A percentile compares a stretch with the other conserved stretches of the same genome.
phyloP scores from a whole-genome alignment of 495 filamentous ascomycete genomes.

The Rusavskia elegans region DNA sequence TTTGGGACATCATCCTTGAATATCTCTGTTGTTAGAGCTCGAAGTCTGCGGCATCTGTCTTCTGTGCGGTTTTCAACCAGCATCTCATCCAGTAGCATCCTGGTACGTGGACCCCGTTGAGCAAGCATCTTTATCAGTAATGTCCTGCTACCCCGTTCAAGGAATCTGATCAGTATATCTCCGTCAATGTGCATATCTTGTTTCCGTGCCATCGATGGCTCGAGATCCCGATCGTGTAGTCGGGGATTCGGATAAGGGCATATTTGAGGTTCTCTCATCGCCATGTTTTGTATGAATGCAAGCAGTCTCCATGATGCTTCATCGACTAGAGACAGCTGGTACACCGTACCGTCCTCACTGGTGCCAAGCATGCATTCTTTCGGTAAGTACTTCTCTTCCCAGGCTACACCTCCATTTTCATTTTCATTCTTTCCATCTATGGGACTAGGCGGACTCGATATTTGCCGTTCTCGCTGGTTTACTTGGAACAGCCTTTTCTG shows the following conservation, averaged over 20 bases:
- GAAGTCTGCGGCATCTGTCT: conserved; percentile 7
- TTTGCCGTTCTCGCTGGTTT: too few relatives aligned
- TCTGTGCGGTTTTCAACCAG: conserved; percentile 4
- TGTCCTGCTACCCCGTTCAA: conserved; percentile 27
- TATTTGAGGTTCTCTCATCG: conserved; percentile 21
- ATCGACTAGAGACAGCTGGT: conserved; percentile 40
- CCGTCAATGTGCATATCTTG: conserved; percentile 50
- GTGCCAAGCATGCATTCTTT: conserved; percentile 39
- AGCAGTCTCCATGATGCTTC: conserved; percentile 43
- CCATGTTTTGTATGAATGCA: conserved; percentile 45
- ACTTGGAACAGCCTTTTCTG: too few relatives aligned
- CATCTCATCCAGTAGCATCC: background rate
- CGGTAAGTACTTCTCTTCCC: background rate
- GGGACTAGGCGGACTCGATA: too few relatives aligned
- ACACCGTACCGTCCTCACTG: conserved; percentile 48
- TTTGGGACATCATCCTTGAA: conserved; percentile 10
- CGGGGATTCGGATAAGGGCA: conserved; percentile 22
- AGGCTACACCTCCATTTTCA: too few relatives aligned
- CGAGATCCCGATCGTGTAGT: conserved; percentile 12
- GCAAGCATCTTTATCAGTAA: conserved; percentile 26
- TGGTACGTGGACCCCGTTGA: background rate
- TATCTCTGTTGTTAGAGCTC: conserved; percentile 14
- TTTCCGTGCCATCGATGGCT: conserved; percentile 17
- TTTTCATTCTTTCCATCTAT: too few relatives aligned
- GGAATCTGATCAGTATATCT: conserved; percentile 41